Percentiles rank a stretch among this genome's conserved stretches.
Evolutionary conservation across 2,329 filamentous ascomycete species (phyloP).

Genomic region (Fusarium hostae): DNA sequence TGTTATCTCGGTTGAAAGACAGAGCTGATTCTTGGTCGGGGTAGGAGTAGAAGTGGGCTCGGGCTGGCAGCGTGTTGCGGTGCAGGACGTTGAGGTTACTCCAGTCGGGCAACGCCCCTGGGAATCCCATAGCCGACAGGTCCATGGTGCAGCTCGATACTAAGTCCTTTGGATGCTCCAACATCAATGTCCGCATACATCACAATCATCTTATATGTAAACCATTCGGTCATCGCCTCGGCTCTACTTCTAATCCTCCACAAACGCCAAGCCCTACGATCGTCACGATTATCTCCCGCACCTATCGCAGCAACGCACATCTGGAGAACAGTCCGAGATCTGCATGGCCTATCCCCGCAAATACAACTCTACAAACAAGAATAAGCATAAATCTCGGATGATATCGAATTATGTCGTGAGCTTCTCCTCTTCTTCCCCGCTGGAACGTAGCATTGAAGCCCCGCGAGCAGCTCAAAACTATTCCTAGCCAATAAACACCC

Average conservation of each 20-base stretch:
- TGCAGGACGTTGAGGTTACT: constrained; percentile 10
- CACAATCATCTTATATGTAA: background rate
- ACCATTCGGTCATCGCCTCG: background rate
- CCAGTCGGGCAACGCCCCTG: constrained; percentile 17
- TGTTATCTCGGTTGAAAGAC: background rate
- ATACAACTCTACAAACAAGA: background rate
- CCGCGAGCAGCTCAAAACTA: fast-evolving
- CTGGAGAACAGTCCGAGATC: constrained; percentile 3
- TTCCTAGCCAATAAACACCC: constrained; percentile 27
- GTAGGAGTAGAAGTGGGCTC: constrained; percentile 31
- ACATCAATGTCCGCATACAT: background rate
- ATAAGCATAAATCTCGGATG: background rate
- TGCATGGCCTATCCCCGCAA: background rate
- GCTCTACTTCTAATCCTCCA: background rate
- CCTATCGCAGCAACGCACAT: constrained; percentile 6
- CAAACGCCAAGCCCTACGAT: constrained; percentile 19
- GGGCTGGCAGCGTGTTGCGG: constrained; percentile 7
- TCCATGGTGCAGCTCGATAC: background rate
- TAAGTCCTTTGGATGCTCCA: fast-evolving
- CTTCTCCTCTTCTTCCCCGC: constrained; percentile 12
- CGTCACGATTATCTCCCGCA: constrained; percentile 11
- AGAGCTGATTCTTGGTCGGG: constrained; percentile 2
- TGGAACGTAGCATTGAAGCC: background rate
- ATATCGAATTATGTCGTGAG: background rate
- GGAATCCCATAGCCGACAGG: constrained; percentile 5